Base-by-base conservation (phyloP, 2,329 filamentous ascomycete species). In the Monilinia fructicola region DNA sequence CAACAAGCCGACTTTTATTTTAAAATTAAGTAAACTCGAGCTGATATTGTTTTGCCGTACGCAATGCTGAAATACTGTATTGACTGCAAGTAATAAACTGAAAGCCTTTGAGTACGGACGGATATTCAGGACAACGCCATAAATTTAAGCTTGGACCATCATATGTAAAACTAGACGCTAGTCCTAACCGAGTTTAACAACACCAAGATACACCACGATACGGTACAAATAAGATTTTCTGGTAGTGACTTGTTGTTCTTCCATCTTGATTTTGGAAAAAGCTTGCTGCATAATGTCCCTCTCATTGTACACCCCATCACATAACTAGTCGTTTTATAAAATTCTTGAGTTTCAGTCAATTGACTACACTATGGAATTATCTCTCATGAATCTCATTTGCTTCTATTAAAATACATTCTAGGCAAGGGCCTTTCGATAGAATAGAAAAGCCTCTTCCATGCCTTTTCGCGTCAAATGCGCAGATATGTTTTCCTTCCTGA, bases 331-430 rank as follows among this genome's bases (percentile, higher is more conserved):
- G 7, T 35, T 40, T 53, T 44, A 23, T 53, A 65, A 46, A 65
- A 9, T 38, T 26, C 53, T 48, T 42, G 31, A 2, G 40, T 56
- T 44, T 44, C 9, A 26, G 53, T 38, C 21, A 40, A 26, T n/a
- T 52, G 42, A 42, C n/a, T 59, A 16, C 28, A 40, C 54, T 26
- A 40, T 59, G 54, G 53, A 46, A 61, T 28, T 46, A 50, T 38
- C n/a, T 65, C 31, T 53, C 54, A 52, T 44, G 64, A 54, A 60
- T 66, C 69, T 68, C 55, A 66, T 67, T 69, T 53, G 63, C 55
- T 66, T 67, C 73, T 76, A 75, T 68, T 76, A 76, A 61, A 75
- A 64, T 76, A 76, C 72, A 75, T 70, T 75, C 74, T 75, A 75
- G 69, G 64, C 72, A 64, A 58, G 64, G 64, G 50, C 53, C 61